A percentile compares a stretch with the other conserved stretches of the same genome.
Conservation (phyloP, 208 protist genomes). For the Leishmania lainsoni region DNA sequence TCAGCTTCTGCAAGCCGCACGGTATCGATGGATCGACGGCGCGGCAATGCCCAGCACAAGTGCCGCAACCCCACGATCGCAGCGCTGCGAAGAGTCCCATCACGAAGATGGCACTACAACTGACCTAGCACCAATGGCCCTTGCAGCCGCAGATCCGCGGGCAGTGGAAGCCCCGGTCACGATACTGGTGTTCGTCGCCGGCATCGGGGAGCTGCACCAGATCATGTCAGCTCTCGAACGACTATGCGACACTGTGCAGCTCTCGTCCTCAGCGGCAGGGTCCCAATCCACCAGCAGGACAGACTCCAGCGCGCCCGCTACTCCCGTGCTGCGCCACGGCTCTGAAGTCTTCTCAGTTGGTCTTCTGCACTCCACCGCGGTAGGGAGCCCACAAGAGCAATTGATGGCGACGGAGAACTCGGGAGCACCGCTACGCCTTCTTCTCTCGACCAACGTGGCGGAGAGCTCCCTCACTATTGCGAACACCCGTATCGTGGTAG, state of each 20-base stretch:
- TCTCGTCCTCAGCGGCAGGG: not conserved
- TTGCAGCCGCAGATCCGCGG: not conserved
- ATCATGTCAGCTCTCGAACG: constrained; percentile 60
- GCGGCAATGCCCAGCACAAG: not conserved
- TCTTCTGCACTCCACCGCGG: constrained; percentile 56
- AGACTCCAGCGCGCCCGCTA: not conserved
- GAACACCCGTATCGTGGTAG: constrained; percentile 66
- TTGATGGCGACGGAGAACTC: constrained; percentile 31
- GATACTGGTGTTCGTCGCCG: constrained; percentile 76
- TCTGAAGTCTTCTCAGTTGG: constrained; percentile 61
- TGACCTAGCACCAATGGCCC: not conserved
- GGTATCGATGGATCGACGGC: constrained; percentile 23
- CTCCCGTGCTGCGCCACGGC: constrained; percentile 47
- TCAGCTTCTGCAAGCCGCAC: constrained; percentile 54
- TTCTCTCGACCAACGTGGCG: constrained; percentile 75
- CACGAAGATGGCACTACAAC: not conserved
- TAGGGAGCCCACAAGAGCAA: constrained; percentile 70
- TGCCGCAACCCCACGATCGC: not conserved
- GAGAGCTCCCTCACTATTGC: constrained; percentile 85
- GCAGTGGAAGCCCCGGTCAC: constrained; percentile 36
- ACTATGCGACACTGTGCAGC: constrained; percentile 33
- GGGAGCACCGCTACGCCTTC: constrained; percentile 47
- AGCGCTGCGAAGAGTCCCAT: not conserved
- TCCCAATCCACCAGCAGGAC: not conserved
- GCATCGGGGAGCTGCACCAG: constrained; percentile 69